Conservation (phyloP, 129 eudicot species). For the Apium graveolens region DNA sequence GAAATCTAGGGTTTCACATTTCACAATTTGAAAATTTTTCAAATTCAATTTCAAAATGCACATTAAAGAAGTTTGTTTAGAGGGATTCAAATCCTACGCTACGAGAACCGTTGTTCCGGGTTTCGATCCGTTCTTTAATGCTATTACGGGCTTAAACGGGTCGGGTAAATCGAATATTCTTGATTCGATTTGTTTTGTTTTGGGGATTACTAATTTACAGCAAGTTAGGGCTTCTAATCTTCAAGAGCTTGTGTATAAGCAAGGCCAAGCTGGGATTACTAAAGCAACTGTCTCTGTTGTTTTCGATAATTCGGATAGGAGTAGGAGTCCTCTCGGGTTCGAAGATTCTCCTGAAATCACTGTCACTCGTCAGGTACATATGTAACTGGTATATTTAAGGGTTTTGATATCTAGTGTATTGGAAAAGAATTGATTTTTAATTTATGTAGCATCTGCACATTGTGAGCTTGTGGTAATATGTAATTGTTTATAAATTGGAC, state of each 20-base stretch:
- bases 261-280: conserved; percentile 99
- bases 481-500: too few species aligned
- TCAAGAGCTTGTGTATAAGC: conserved; percentile 98
- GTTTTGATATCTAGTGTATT: not conserved
- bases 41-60: conserved; percentile 33
- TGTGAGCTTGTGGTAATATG: too few species aligned
- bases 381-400: not conserved
- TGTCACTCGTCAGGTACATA: conserved; percentile 88
- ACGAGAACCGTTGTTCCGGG: conserved; percentile 92
- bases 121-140: conserved; percentile 90
- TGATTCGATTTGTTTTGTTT: conserved; percentile 91
- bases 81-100: conserved; percentile 97
- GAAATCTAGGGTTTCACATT: conserved; percentile 17
- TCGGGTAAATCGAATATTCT: conserved; percentile 98
- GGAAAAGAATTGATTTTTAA: not conserved
- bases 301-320: conserved; percentile 82
- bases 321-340: conserved; percentile 84
- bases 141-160: conserved; percentile 91
- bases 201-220: conserved; percentile 93
- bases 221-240: conserved; percentile 94
- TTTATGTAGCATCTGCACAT: not conserved
- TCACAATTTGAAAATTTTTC: not conserved
- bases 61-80: conserved; percentile 79
- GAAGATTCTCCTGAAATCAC: conserved; percentile 91
- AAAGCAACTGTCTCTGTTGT: conserved; percentile 96